Percentiles rank a stretch among this genome's conserved stretches.
Conservation (phyloP, 768 basidiomycete genomes). For the Lactifluus rugatus region DNA sequence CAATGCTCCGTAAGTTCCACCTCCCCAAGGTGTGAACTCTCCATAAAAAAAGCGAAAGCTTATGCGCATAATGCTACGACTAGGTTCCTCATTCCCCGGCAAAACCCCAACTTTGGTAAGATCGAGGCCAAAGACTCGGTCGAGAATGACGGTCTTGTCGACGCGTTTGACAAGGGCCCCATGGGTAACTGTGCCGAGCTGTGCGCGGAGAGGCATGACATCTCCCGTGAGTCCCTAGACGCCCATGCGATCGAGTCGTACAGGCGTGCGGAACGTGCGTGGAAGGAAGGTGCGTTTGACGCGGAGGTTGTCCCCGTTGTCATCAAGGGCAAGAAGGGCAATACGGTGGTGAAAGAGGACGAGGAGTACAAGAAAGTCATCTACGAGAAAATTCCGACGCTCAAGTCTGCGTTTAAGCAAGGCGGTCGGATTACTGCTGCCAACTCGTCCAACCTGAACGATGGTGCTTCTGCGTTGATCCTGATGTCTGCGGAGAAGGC, state of each 20-base stretch:
- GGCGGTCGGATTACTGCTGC: constrained; percentile 91
- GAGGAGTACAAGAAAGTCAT: constrained; percentile 98
- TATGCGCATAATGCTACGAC: constrained; percentile 1
- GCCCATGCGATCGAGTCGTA: constrained; percentile 92
- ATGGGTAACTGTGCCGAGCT: constrained; percentile 97
- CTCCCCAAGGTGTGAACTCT: neutral
- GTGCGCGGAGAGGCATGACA: constrained; percentile 70
- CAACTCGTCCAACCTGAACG: constrained; percentile 90
- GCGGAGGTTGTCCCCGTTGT: constrained; percentile 85
- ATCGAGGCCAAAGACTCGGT: constrained; percentile 81
- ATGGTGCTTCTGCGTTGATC: constrained; percentile 92
- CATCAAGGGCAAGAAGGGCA: constrained; percentile 91
- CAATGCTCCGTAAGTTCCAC: constrained; percentile 81
- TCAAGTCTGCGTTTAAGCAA: constrained; percentile 84
- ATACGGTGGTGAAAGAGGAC: constrained; percentile 82
- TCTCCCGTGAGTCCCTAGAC: constrained; percentile 84
- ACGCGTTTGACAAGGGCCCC: constrained; percentile 94
- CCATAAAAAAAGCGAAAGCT: neutral
- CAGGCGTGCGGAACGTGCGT: constrained; percentile 84
- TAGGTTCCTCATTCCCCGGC: constrained; percentile 75
- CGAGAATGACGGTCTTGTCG: constrained; percentile 89
- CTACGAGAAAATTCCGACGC: constrained; percentile 84
- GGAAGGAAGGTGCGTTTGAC: constrained; percentile 76
- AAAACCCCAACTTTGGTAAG: constrained; percentile 81
- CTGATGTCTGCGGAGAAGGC: constrained; percentile 92